Base-by-base conservation (phyloP, 352 stramenopile species). In the Globisporangium echinulatum region DNA sequence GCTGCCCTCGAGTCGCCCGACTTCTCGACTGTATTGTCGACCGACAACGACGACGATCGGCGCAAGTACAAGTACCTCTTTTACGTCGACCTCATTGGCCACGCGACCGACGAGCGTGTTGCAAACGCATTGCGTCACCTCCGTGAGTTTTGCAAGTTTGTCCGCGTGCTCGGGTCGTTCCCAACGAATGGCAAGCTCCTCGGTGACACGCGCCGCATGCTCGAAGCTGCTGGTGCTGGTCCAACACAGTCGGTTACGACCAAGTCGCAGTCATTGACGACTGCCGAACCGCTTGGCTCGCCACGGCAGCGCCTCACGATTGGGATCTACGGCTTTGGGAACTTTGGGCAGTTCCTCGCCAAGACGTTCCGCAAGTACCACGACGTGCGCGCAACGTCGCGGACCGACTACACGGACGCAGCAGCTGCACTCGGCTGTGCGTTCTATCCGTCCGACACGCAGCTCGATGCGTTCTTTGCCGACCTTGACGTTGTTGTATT, bases 261-360 rank as follows among this genome's bases (percentile, higher is more conserved):
- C 33, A 39, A 48, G 2, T 54, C 64, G 7, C 63, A 71, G 42
- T 43, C 68, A n/a, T 33, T 33, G 25, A 33, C 25, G 25, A 33
- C 25, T 33, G 25, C 25, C 25, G 25, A 33, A 33, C 25, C 25
- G 25, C 25, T 33, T 33, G 25, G 25, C 25, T 51, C 60, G 4
- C 56, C 73, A 8, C 49, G 55, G 0, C 49, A 65, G 57, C 86
- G 89, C 2, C 79, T 98, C 40, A 97, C 87, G 51, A 98, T 99
- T 63, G 96, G 96, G 40, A 90, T 99, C 47, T 88, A 98, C 56
- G 96, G 96, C 4, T 99, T 99, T 67, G 93, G 97, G 46, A 94
- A 98, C 67, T 99, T 99, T 72, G 97, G 96, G 38, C 97, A 99
- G 78, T 99, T 99, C 74, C 90, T 99, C 59, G 88, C 89, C n/a